A percentile compares a stretch with the other conserved stretches of the same genome.
Conservation (phyloP, 2,329 filamentous ascomycete species). For the Calycina marina region DNA sequence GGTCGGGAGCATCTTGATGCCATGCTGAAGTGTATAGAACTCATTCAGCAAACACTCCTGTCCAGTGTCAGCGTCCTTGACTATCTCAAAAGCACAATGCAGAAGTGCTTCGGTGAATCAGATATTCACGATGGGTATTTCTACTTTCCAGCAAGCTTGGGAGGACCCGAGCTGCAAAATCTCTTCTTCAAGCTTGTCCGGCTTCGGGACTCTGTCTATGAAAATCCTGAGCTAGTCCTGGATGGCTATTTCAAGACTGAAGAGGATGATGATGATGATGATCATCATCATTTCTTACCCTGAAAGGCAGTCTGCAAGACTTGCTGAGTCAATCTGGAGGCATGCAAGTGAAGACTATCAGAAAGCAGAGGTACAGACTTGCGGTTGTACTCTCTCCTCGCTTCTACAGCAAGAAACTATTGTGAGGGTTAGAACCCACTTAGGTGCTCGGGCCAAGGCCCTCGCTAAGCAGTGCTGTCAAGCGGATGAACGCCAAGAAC, state of each 20-base stretch:
- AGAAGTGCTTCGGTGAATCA: conserved; percentile 30
- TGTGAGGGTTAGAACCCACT: too few relatives aligned
- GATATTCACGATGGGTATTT: conserved; percentile 28
- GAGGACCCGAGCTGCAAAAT: conserved; percentile 27
- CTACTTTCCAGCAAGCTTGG: conserved; percentile 26
- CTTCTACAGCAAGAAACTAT: too few relatives aligned
- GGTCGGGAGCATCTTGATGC: conserved; percentile 39
- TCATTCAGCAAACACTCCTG: conserved; percentile 38
- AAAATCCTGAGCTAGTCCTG: conserved; percentile 16
- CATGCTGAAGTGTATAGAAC: conserved; percentile 34
- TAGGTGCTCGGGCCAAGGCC: too few relatives aligned
- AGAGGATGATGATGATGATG: too few relatives aligned
- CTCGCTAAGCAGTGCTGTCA: too few relatives aligned
- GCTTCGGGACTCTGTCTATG: conserved; percentile 14
- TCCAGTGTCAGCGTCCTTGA: conserved; percentile 28
- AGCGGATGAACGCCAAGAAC: too few relatives aligned
- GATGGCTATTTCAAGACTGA: conserved; percentile 18
- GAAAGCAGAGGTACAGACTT: too few relatives aligned
- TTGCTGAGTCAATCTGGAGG: too few relatives aligned
- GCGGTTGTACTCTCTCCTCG: too few relatives aligned
- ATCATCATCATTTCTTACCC: too few relatives aligned
- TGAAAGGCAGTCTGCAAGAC: too few relatives aligned
- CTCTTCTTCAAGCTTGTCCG: conserved; percentile 25
- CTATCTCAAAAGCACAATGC: conserved; percentile 33
- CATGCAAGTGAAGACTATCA: too few relatives aligned